Evolutionary conservation across 129 eudicot species (phyloP), one percentile per base, ranked within the genome.

Genomic region (Ambrosia artemisiifolia): DNA sequence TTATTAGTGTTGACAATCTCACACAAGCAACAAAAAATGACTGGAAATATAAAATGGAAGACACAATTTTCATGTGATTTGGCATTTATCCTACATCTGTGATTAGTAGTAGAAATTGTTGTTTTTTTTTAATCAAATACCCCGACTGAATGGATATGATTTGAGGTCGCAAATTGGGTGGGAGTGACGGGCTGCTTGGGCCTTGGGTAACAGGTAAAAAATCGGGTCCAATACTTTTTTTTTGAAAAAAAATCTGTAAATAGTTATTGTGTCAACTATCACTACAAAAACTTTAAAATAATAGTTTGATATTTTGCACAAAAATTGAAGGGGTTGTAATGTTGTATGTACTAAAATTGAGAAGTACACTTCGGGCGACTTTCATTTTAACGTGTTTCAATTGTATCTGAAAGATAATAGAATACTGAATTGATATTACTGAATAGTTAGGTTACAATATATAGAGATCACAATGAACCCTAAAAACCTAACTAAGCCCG

Each of bases 391-490:
- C 19, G 0, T 3, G 11, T 24, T 35, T 63, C 28, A 30, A n/a
- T 63, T 61, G 16, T 35, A 63, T 28, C 67, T 63, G n/a, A 63
- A 63, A n/a, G n/a, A n/a, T n/a, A n/a, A n/a, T n/a, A n/a, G n/a
- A n/a, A n/a, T n/a, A n/a, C n/a, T n/a, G n/a, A n/a, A n/a, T n/a
- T n/a, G n/a, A n/a, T n/a, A n/a, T n/a, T n/a, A n/a, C n/a, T n/a
- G n/a, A n/a, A n/a, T n/a, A n/a, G n/a, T n/a, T n/a, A n/a, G n/a
- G n/a, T n/a, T n/a, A n/a, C n/a, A n/a, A n/a, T n/a, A n/a, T n/a
- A n/a, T n/a, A n/a, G n/a, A n/a, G n/a, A n/a, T n/a, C n/a, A n/a
- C n/a, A n/a, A n/a, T n/a, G n/a, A n/a, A n/a, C n/a, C n/a, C n/a
- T n/a, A n/a, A n/a, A n/a, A n/a, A n/a, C n/a, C n/a, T n/a, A n/a